These are phyloP conservation scores for Camillea tinctor DNA, from an alignment of 2,329 filamentous ascomycete species.

Conservation along the genomic window DNA sequence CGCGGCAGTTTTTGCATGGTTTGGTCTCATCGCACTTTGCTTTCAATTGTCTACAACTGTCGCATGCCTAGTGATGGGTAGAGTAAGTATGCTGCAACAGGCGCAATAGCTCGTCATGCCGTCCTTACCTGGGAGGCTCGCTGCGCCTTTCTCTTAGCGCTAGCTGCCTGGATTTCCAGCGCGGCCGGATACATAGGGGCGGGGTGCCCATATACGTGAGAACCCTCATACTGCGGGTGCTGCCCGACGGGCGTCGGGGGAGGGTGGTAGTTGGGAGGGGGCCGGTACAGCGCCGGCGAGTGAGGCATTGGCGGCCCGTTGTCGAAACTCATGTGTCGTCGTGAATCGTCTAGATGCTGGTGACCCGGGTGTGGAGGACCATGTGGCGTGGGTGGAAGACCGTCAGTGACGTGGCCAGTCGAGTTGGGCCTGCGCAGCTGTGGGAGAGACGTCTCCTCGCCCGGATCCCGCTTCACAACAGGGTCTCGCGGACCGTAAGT, in stretches of 20 bases:
- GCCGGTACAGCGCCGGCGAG: constrained; percentile 37
- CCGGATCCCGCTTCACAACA: constrained; percentile 56
- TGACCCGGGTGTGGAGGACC: constrained; percentile 34
- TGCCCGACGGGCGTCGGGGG: constrained; percentile 31
- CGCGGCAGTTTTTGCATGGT: constrained; percentile 82
- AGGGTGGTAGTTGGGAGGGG: constrained; percentile 26
- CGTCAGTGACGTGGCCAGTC: constrained; percentile 41
- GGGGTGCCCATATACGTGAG: constrained; percentile 40
- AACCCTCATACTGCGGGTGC: constrained; percentile 30
- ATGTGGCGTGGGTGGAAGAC: constrained; percentile 36
- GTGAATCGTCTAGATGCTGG: constrained; percentile 45
- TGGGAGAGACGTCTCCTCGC: constrained; percentile 43
- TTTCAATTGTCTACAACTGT: constrained; percentile 82
- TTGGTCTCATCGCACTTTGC: constrained; percentile 88
- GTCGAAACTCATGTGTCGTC: constrained; percentile 55
- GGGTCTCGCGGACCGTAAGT: constrained; percentile 49
- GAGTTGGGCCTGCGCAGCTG: constrained; percentile 52
- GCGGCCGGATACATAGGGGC: constrained; percentile 37
- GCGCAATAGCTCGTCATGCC: neutral
- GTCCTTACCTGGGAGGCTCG: constrained; percentile 59
- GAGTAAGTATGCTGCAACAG: constrained; percentile 17
- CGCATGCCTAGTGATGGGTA: constrained; percentile 67
- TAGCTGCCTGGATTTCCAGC: constrained; percentile 38
- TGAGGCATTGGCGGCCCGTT: constrained; percentile 45
- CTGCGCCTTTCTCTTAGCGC: constrained; percentile 61